These are phyloP conservation scores for Aphanomyces cochlioides DNA, from an alignment of 352 stramenopile genomes.

Conservation along the genomic window DNA sequence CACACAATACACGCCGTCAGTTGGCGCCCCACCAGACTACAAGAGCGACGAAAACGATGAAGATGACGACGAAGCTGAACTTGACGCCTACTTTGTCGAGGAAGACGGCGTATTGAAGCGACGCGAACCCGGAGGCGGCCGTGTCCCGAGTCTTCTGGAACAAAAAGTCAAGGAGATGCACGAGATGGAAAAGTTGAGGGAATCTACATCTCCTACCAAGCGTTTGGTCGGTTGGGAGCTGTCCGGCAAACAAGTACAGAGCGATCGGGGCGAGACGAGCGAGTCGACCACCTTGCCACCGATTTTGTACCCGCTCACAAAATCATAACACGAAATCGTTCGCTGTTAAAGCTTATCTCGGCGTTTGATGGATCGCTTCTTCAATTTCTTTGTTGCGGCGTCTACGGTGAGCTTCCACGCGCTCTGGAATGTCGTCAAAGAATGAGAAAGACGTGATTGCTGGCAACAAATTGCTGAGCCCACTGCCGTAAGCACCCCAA, in stretches of 20 bases:
- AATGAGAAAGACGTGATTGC: slow-evolving; percentile 58
- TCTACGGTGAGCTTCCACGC: slow-evolving; percentile 65
- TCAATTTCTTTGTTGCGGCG: slow-evolving; percentile 69
- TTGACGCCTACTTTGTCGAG: slow-evolving; percentile 20
- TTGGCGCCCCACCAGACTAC: not conserved
- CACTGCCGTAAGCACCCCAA: slow-evolving; percentile 82
- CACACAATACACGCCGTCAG: not conserved
- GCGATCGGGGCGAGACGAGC: not conserved
- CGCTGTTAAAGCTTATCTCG: not conserved
- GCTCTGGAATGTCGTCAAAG: slow-evolving; percentile 62
- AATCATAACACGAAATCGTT: slow-evolving; percentile 3
- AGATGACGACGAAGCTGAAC: not conserved
- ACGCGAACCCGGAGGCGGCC: not conserved
- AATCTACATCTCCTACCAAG: slow-evolving; percentile 1
- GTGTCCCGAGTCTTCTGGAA: slow-evolving; percentile 15
- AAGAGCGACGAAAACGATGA: slow-evolving; percentile 21
- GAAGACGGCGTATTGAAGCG: slow-evolving; percentile 14
- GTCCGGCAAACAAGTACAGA: not conserved
- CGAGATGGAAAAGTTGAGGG: slow-evolving; percentile 2
- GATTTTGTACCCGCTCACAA: slow-evolving; percentile 21
- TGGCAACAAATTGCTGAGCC: slow-evolving; percentile 68
- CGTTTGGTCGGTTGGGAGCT: slow-evolving; percentile 16
- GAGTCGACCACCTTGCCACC: slow-evolving; percentile 5
- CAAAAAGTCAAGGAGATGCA: slow-evolving; percentile 19
- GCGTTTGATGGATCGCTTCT: slow-evolving; percentile 39